A percentile compares a stretch with the other conserved stretches of the same genome.
These are phyloP conservation scores for Phoma sp. DNA, from an alignment of 2,329 filamentous ascomycete species.

Conservation along the genomic window DNA sequence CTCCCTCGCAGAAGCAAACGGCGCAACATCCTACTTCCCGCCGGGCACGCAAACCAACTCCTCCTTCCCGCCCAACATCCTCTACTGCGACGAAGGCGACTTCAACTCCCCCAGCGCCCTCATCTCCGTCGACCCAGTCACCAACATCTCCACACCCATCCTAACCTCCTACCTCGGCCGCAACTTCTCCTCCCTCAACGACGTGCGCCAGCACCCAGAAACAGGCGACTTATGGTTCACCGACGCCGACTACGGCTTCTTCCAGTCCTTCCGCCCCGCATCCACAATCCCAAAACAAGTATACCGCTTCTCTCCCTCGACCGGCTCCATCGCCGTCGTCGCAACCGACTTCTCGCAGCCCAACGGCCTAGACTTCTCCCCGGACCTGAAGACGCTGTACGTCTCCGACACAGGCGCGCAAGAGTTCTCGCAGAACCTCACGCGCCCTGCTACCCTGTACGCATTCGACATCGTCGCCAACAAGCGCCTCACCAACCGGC, in stretches of 20 bases:
- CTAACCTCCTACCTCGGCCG: slow-evolving; percentile 57
- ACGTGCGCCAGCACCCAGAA: slow-evolving; percentile 50
- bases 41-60: slow-evolving; percentile 32
- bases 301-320: slow-evolving; percentile 53
- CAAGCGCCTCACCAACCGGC: slow-evolving; percentile 44
- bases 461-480: slow-evolving; percentile 50
- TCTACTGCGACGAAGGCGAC: slow-evolving; percentile 47
- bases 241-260: slow-evolving; percentile 49
- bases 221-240: slow-evolving; percentile 59
- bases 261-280: slow-evolving; percentile 39
- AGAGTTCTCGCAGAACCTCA: slow-evolving; percentile 40
- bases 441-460: slow-evolving; percentile 51
- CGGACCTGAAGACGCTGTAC: slow-evolving; percentile 53
- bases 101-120: slow-evolving; percentile 51
- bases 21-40: slow-evolving; percentile 44
- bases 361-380: slow-evolving; percentile 55
- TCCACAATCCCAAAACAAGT: slow-evolving; percentile 43
- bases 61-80: slow-evolving; percentile 32
- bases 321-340: slow-evolving; percentile 50
- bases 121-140: slow-evolving; percentile 53
- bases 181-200: slow-evolving; percentile 54
- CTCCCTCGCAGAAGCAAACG: slow-evolving; percentile 48
- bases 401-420: slow-evolving; percentile 57
- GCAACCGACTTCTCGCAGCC: slow-evolving; percentile 51
- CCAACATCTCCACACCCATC: slow-evolving; percentile 50